A percentile compares a stretch with the other conserved stretches of the same genome.
These are phyloP conservation scores for Penicillium sclerotiorum DNA, from an alignment of 2,329 filamentous ascomycete species.

Conservation along the genomic window DNA sequence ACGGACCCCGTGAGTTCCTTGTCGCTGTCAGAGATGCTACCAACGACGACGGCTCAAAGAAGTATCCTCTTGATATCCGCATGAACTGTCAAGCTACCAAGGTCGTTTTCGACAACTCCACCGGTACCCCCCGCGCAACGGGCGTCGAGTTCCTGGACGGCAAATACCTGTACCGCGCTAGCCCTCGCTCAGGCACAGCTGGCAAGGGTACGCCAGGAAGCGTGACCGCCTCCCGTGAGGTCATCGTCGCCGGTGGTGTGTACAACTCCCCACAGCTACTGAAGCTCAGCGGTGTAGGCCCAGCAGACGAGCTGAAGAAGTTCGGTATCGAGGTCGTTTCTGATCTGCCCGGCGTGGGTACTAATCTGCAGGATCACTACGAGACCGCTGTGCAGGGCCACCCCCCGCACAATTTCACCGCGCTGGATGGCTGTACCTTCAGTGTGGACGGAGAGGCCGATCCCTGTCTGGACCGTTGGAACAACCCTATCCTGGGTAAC, in stretches of 20 bases:
- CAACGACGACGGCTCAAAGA: constrained; percentile 31
- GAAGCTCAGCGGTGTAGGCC: constrained; percentile 65
- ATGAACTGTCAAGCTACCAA: constrained; percentile 53
- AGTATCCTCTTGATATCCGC: constrained; percentile 60
- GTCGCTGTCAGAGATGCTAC: constrained; percentile 28
- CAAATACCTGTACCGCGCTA: constrained; percentile 51
- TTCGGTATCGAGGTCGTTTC: constrained; percentile 57
- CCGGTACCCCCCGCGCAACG: constrained; percentile 45
- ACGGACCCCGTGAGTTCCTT: constrained; percentile 47
- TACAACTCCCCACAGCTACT: constrained; percentile 68
- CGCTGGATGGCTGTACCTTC: constrained; percentile 39
- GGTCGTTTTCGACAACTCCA: constrained; percentile 45
- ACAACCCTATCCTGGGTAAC: constrained; percentile 39
- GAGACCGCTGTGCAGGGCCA: constrained; percentile 28
- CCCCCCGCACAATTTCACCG: constrained; percentile 46
- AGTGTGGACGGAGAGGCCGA: constrained; percentile 29
- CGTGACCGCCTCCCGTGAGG: constrained; percentile 51
- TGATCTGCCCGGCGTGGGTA: constrained; percentile 64
- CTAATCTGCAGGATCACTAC: constrained; percentile 63
- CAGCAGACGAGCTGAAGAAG: constrained; percentile 53
- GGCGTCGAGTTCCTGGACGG: constrained; percentile 57
- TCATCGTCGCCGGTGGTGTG: constrained; percentile 55
- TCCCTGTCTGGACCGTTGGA: constrained; percentile 50
- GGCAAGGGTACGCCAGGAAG: constrained; percentile 41
- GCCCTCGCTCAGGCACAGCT: constrained; percentile 36